Conservation (phyloP, 2,329 filamentous ascomycete genomes). For the Colletotrichum sojae region DNA sequence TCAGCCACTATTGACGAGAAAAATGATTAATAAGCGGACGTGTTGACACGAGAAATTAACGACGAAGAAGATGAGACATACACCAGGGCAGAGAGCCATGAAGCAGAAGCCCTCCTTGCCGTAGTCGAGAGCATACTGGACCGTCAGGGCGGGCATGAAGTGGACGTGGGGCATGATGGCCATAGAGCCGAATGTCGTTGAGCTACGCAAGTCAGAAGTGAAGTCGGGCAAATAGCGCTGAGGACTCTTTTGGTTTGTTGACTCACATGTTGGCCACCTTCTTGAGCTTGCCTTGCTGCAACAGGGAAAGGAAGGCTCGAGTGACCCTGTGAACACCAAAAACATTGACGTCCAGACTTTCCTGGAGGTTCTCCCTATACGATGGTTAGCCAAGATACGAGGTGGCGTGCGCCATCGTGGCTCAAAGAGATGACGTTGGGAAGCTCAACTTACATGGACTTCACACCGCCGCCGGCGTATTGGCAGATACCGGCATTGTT, state of each 20-base stretch:
- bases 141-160: conserved; percentile 55
- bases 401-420: not conserved
- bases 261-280: conserved; percentile 56
- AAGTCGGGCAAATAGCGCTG: not conserved
- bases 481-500: conserved; percentile 53
- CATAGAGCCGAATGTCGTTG: conserved; percentile 58
- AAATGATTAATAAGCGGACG: not conserved
- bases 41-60: not conserved
- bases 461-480: conserved; percentile 42
- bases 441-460: not conserved
- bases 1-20: conserved; percentile 55
- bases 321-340: conserved; percentile 48
- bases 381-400: not conserved
- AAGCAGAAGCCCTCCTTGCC: conserved; percentile 58
- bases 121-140: conserved; percentile 55
- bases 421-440: no score
- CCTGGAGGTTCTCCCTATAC: not conserved
- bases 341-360: conserved; percentile 52
- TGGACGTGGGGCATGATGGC: conserved; percentile 44
- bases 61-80: conserved; percentile 45
- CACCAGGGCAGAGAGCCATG: conserved; percentile 59
- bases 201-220: not conserved
- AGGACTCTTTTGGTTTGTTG: not conserved
- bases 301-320: conserved; percentile 53
- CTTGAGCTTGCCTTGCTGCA: conserved; percentile 55